A percentile compares a stretch with the other conserved stretches of the same genome.
phyloP scores from a whole-genome alignment of 2,329 filamentous ascomycete species.

The Arthrinium phaeospermum region DNA sequence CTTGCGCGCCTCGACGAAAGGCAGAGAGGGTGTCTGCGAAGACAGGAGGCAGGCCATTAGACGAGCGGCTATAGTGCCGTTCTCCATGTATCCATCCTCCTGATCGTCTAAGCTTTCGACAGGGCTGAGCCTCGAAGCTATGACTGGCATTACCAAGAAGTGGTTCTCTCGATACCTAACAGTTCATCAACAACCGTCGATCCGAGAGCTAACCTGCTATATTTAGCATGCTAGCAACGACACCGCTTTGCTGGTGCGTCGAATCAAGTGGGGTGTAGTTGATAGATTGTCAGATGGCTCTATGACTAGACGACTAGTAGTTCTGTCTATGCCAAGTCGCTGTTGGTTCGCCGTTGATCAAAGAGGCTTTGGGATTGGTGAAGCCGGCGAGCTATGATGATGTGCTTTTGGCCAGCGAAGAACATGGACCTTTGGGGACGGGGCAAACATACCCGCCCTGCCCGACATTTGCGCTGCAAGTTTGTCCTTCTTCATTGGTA shows the following conservation, averaged over 20 bases:
- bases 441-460: not conserved
- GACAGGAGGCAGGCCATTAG: not conserved
- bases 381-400: not conserved
- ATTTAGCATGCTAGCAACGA: slow-evolving; percentile 8
- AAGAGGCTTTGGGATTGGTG: not conserved
- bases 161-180: not conserved
- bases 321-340: not conserved
- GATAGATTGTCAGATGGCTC: not conserved
- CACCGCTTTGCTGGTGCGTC: slow-evolving; percentile 4
- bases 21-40: not conserved
- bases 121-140: slow-evolving; percentile 5
- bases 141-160: not conserved
- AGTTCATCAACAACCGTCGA: not conserved
- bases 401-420: not conserved
- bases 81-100: not conserved
- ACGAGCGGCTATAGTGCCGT: not conserved
- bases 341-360: not conserved
- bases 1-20: not conserved
- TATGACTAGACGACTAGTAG: not conserved
- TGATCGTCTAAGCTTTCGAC: not conserved
- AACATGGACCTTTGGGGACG: not conserved
- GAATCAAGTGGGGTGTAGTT: slow-evolving; percentile 5
- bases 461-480: not conserved
- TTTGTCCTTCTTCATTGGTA: not conserved
- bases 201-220: not conserved